Conservation (phyloP, 2,329 filamentous ascomycete genomes). For the Alternaria arbusti region DNA sequence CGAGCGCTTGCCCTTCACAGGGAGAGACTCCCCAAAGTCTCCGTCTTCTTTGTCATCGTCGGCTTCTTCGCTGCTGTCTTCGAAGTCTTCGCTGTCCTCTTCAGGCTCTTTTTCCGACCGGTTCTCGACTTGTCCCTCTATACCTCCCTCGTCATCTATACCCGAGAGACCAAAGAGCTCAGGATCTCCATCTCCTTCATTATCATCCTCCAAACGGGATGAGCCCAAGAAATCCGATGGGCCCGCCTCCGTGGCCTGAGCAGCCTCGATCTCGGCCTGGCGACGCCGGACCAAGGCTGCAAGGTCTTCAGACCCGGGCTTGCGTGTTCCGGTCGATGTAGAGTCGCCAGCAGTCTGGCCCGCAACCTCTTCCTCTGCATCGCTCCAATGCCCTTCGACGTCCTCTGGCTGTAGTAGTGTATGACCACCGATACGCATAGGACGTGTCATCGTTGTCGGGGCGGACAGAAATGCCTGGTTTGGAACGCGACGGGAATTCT, state of each 20-base stretch:
- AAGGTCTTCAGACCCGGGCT: not conserved
- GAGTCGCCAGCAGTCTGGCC: not conserved
- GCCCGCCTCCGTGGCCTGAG: not conserved
- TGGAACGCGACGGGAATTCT: not conserved
- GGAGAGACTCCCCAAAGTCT: not conserved
- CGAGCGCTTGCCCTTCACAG: not conserved
- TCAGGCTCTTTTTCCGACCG: not conserved
- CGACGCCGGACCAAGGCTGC: not conserved
- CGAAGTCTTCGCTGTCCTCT: not conserved
- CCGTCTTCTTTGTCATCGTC: not conserved
- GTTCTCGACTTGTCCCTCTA: not conserved
- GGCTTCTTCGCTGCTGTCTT: not conserved
- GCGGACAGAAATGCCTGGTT: not conserved
- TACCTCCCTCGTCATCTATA: not conserved
- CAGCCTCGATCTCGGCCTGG: not conserved
- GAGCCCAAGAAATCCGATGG: fast-evolving
- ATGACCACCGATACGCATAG: not conserved
- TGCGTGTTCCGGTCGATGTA: not conserved
- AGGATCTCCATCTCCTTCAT: not conserved
- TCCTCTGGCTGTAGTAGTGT: not conserved
- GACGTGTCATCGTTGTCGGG: not conserved
- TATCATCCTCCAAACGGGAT: not conserved
- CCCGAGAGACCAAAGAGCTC: not conserved
- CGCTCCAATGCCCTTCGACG: not conserved
- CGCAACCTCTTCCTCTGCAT: not conserved